These are phyloP conservation scores for Solanum habrochaites DNA, from an alignment of 257 asterid genomes.

Conservation along the genomic window DNA sequence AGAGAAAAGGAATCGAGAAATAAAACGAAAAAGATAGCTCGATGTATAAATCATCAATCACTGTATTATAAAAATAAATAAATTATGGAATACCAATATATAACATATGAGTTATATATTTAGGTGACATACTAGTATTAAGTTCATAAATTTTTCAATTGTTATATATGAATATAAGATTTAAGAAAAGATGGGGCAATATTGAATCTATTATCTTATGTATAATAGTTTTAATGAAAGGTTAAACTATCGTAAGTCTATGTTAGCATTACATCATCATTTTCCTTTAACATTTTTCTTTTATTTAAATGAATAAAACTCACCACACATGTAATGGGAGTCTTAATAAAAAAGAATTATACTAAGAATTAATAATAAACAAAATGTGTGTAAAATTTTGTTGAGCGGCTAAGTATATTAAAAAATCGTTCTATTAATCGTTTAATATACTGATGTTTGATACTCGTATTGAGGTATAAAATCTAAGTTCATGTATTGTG, in stretches of 20 bases:
- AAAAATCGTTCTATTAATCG: neutral
- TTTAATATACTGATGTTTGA: neutral
- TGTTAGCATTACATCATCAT: conserved; percentile 9
- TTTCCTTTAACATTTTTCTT: neutral
- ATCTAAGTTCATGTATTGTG: neutral
- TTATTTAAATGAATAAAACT: neutral
- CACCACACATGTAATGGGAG: neutral
- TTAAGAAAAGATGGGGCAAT: fast-evolving
- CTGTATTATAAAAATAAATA: neutral
- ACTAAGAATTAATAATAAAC: neutral
- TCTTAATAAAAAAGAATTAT: neutral
- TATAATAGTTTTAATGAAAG: neutral
- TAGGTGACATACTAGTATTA: neutral
- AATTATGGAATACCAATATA: neutral
- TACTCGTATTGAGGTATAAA: neutral
- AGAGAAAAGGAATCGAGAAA: too few species aligned
- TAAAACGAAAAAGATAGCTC: neutral
- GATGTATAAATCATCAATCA: neutral
- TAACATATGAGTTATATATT: neutral
- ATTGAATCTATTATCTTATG: neutral
- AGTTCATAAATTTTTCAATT: neutral
- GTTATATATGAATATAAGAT: neutral
- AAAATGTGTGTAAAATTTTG: neutral
- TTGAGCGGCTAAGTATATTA: neutral
- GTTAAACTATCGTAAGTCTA: neutral